Base-by-base conservation (phyloP, 306 rosid species). In the Leucaena leucocephala region DNA sequence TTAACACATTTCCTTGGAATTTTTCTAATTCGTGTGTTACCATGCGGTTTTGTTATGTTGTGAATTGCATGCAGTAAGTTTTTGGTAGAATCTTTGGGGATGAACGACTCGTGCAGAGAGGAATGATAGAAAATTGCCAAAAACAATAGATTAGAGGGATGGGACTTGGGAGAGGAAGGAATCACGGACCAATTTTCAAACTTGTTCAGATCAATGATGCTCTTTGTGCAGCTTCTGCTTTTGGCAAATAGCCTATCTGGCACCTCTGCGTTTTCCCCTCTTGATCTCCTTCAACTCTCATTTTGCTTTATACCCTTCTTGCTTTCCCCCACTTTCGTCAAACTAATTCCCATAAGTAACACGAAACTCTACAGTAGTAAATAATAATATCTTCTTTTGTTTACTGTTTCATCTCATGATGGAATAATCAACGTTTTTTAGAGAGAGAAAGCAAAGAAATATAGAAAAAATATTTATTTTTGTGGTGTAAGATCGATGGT, bases 21-120 rank as follows among this genome's bases (percentile, higher is more conserved):
- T 68, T 81, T 81, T 80, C 80, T 22, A 35, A 15, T 4, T 33
- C 19, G 27, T 22, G 58, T 54, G 12, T 59, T 59, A 34, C n/a
- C 36, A 21, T 35, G 17, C 68, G 7, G 42, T 8, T 54, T 9
- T 14, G 2, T 54, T 54, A 27, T 27, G 59, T 38, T 65, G 70
- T 65, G 70, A 65, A 38, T 6, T 36, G 71, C 70, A 65, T 39
- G 71, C 71, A 39, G 71, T 66, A 66, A 66, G 49, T 66, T 39
- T 39, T 66, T 4, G 5, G 71, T 38, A 39, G 71, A 40, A 39
- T 66, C 48, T 17, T 66, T 63, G n/a, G 48, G 42, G 22, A 39
- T 39, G 48, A 66, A 61, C 22, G 44, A 64, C 69, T 64, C 21
- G 69, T 64, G 36, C 52, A 68, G 54, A 33, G 54, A 67, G 4